Evolutionary conservation across 768 basidiomycete species (phyloP).

Genomic region (Mycena albidolilacea): DNA sequence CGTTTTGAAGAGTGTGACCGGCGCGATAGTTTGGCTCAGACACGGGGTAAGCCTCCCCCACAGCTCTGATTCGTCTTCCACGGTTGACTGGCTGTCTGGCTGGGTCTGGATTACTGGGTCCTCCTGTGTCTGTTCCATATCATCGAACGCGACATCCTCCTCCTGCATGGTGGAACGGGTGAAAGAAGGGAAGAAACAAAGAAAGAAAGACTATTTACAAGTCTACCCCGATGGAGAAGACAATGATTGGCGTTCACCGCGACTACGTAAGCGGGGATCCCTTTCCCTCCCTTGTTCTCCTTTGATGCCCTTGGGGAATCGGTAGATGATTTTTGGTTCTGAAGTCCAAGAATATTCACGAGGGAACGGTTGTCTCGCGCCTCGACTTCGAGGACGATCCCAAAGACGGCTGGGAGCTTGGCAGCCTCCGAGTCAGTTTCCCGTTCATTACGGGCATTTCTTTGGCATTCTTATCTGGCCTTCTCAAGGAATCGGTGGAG

Average conservation of each 20-base stretch:
- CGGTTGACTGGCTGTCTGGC: neutral
- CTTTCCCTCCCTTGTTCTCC: neutral
- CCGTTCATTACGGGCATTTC: neutral
- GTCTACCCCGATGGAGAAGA: slow-evolving; percentile 21
- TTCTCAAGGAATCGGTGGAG: neutral
- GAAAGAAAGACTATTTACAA: slow-evolving; percentile 24
- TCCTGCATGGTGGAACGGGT: slow-evolving; percentile 15
- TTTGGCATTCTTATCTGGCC: neutral
- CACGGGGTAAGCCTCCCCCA: slow-evolving; percentile 85
- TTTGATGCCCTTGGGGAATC: neutral
- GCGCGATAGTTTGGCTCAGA: slow-evolving; percentile 57
- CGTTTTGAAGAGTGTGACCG: slow-evolving; percentile 75
- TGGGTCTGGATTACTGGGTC: slow-evolving; percentile 5
- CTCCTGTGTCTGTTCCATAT: slow-evolving; percentile 16
- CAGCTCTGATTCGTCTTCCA: slow-evolving; percentile 51
- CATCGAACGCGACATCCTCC: slow-evolving; percentile 1
- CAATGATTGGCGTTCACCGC: slow-evolving; percentile 12
- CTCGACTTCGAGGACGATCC: too few relatives aligned
- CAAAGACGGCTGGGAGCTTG: too few relatives aligned
- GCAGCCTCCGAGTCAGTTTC: neutral
- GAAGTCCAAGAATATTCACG: too few relatives aligned
- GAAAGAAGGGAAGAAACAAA: slow-evolving; percentile 1
- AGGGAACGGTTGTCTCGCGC: too few relatives aligned
- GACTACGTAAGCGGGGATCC: slow-evolving; percentile 12
- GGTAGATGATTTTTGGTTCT: neutral